phyloP scores from a whole-genome alignment of 495 filamentous ascomycete genomes.

The Podospora australis region DNA sequence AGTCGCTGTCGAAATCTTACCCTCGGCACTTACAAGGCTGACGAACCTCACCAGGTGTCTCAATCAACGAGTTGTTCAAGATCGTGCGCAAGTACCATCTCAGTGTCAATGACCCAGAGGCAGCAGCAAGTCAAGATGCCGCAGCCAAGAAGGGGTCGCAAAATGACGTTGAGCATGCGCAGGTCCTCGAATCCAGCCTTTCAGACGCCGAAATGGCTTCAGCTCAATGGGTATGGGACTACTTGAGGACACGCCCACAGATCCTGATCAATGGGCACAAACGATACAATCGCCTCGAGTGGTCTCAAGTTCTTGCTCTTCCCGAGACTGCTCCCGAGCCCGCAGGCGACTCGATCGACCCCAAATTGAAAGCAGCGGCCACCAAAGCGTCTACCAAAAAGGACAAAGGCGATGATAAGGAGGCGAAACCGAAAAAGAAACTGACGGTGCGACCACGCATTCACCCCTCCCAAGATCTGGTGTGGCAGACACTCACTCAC shows the following conservation, averaged over 20 bases:
- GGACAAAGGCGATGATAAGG: not conserved
- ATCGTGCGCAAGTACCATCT: conserved; percentile 27
- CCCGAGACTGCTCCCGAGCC: conserved; percentile 23
- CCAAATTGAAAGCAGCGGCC: not conserved
- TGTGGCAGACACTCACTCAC: conserved; percentile 76
- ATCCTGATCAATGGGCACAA: conserved; percentile 37
- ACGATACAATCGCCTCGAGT: conserved; percentile 34
- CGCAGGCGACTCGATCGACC: not conserved
- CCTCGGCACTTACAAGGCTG: not conserved
- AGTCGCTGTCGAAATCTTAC: conserved; percentile 2
- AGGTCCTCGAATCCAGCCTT: conserved; percentile 14
- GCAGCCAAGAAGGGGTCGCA: not conserved
- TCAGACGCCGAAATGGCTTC: conserved; percentile 27
- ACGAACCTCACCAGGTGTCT: conserved; percentile 19
- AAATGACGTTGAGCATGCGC: conserved; percentile 4
- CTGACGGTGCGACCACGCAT: conserved; percentile 27
- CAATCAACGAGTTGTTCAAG: conserved; percentile 20
- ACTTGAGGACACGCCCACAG: conserved; percentile 35
- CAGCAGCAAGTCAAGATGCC: no score
- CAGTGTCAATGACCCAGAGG: conserved; percentile 6
- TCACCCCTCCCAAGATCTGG: conserved; percentile 36
- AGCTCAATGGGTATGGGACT: conserved; percentile 39
- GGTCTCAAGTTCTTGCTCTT: conserved; percentile 36
- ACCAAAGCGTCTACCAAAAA: conserved; percentile 1
- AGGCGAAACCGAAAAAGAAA: conserved; percentile 13